These are phyloP conservation scores for Hippophae tibetana DNA, from an alignment of 306 rosid species.

Conservation along the genomic window DNA sequence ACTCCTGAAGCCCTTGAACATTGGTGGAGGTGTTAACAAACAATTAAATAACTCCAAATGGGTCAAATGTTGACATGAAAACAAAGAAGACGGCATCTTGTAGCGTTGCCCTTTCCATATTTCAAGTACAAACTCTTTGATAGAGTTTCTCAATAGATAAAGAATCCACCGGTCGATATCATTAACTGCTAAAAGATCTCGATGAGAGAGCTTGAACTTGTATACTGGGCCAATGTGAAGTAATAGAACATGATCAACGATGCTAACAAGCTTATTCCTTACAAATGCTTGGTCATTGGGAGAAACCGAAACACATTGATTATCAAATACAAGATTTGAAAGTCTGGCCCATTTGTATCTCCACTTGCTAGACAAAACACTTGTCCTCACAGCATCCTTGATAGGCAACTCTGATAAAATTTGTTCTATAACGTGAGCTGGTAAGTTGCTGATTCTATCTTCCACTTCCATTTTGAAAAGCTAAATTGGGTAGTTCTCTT, in stretches of 20 bases:
- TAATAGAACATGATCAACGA: slow-evolving; percentile 58
- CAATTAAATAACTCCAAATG: slow-evolving; percentile 49
- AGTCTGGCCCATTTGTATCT: slow-evolving; percentile 47
- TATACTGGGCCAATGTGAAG: slow-evolving; percentile 45
- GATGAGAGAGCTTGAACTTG: slow-evolving; percentile 50
- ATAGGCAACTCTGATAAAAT: slow-evolving; percentile 41
- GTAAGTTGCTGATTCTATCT: slow-evolving; percentile 48
- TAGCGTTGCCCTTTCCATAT: slow-evolving; percentile 47
- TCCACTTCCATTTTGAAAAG: slow-evolving; percentile 27
- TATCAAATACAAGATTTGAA: slow-evolving; percentile 51
- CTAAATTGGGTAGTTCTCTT: slow-evolving; percentile 22
- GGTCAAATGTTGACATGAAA: slow-evolving; percentile 37
- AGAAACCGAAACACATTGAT: slow-evolving; percentile 19
- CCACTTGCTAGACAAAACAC: slow-evolving; percentile 61
- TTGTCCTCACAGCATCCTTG: slow-evolving; percentile 47
- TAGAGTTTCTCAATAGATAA: slow-evolving; percentile 33
- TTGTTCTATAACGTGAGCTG: slow-evolving; percentile 36
- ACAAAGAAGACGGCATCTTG: slow-evolving; percentile 42
- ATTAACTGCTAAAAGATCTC: slow-evolving; percentile 25
- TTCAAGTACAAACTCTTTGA: slow-evolving; percentile 48
- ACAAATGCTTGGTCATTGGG: slow-evolving; percentile 20
- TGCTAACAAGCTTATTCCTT: slow-evolving; percentile 36
- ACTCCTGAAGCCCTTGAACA: slow-evolving; percentile 37
- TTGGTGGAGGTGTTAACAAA: slow-evolving; percentile 43
- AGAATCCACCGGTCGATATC: slow-evolving; percentile 53